Base-by-base conservation (phyloP, 176 grass and related monocot genomes). In the Carex scoparia region DNA sequence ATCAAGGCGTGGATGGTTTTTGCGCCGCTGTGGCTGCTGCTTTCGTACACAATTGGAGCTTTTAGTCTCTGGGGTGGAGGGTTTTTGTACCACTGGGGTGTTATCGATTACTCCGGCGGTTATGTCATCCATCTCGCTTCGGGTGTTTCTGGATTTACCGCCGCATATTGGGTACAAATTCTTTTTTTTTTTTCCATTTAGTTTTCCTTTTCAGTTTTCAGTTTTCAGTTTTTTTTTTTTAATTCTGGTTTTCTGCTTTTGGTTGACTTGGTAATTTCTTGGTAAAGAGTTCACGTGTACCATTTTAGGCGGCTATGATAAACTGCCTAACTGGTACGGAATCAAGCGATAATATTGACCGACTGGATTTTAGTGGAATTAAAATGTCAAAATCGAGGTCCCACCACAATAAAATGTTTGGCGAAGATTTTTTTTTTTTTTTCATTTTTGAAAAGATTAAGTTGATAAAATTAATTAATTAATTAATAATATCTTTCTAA, bases 1-100 rank as follows among this genome's bases (percentile, higher is more conserved):
- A 90, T 94, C 86, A 88, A 84, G 67, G 88, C 92, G 7, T 94
- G 92, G 92, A 94, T 94, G 84, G 80, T 87, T 23, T 92, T 94
- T 66, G 90, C 89, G 27, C 92, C 90, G 1, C 92, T 94, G 30
- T 94, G 92, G 92, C 67, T 94, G 84, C 85, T 87, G 62, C 88
- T 90, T 80, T 92, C 88, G 16, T 92, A 94, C 88, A 92, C 92
- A 0, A 54, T 92, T 40, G 82, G 75, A 58, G 84, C 92, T 38
- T 94, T 94, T 81, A 91, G 90, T 37, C 61, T 92, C 44, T 94
- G 90, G 90, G 92, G 90, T 7, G 92, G 92, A 0, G 90, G 92
- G 1, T 92, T 94, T 80, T 84, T 92, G 54, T 94, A 87, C 90
- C 90, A 94, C 16, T 94, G 92, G 88, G 92, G 90, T 12, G 90